Conservation (phyloP, 306 rosid genomes). For the Corylus avellana region DNA sequence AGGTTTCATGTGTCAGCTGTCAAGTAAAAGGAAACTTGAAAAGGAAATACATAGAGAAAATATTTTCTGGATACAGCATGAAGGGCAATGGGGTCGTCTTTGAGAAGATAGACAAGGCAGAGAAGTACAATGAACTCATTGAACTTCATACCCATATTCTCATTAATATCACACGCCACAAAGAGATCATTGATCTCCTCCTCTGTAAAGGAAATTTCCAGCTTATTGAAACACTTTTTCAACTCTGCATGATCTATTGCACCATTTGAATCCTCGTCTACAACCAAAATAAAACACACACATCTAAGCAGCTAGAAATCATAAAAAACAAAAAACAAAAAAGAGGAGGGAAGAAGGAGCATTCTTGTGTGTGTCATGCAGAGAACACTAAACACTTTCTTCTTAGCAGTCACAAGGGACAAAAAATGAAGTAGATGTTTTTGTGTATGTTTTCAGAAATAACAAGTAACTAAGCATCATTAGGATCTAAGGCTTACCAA, state of each 20-base stretch:
- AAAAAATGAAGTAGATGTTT: conserved; percentile 5
- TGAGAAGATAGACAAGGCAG: conserved; percentile 82
- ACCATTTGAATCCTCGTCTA: conserved; percentile 94
- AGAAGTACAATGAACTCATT: conserved; percentile 92
- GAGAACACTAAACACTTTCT: conserved; percentile 24
- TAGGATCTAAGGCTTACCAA: neutral
- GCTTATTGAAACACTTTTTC: conserved; percentile 66
- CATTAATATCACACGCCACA: conserved; percentile 79
- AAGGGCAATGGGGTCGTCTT: conserved; percentile 55
- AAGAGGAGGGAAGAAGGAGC: neutral
- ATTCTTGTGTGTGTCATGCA: neutral
- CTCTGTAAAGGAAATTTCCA: conserved; percentile 64
- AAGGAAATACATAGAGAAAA: conserved; percentile 20
- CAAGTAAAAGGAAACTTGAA: conserved; percentile 7
- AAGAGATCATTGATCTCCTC: conserved; percentile 83
- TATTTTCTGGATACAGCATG: conserved; percentile 56
- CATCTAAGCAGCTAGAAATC: neutral
- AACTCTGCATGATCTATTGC: conserved; percentile 73
- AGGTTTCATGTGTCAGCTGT: neutral
- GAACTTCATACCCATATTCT: conserved; percentile 74
- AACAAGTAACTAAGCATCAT: neutral
- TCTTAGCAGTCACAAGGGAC: conserved; percentile 12
- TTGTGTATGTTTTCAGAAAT: conserved; percentile 4
- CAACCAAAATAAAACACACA: conserved; percentile 27
- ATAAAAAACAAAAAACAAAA: neutral